These are phyloP conservation scores for Hevea brasiliensis DNA, from an alignment of 345 rosid genomes.

Conservation along the genomic window DNA sequence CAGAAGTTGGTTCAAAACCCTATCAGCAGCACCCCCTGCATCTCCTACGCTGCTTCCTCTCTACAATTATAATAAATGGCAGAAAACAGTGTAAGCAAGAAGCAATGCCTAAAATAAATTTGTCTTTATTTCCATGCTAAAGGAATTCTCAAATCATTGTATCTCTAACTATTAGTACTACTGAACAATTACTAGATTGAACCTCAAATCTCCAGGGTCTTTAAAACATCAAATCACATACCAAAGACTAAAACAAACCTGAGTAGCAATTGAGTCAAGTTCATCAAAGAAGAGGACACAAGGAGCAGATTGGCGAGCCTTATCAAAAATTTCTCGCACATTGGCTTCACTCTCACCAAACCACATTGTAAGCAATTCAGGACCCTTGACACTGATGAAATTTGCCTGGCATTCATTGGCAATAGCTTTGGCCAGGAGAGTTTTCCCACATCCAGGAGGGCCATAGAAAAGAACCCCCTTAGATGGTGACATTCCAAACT, in stretches of 20 bases:
- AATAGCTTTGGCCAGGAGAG: constrained; percentile 96
- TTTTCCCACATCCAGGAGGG: constrained; percentile 97
- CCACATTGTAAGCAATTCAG: constrained; percentile 98
- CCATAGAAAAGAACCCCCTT: constrained; percentile 97
- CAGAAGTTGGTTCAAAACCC: constrained; percentile 90
- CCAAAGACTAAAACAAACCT: constrained; percentile 38
- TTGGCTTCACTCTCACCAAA: constrained; percentile 97
- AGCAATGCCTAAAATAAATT: background rate
- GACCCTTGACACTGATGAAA: constrained; percentile 94
- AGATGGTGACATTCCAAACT: constrained; percentile 96
- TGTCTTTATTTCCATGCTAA: too few relatives aligned
- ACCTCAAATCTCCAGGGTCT: background rate
- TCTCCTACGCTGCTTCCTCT: constrained; percentile 92
- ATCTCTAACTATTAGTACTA: too few relatives aligned
- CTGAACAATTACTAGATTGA: too few relatives aligned
- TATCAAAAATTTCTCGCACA: constrained; percentile 93
- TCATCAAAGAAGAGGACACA: constrained; percentile 94
- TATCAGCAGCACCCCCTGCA: constrained; percentile 98
- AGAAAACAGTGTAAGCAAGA: constrained; percentile 2
- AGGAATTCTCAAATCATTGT: too few relatives aligned
- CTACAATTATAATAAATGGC: constrained; percentile 30
- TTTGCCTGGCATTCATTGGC: constrained; percentile 98
- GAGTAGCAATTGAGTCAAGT: constrained; percentile 96
- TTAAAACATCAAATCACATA: background rate
- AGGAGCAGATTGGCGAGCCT: constrained; percentile 94